A percentile compares a stretch with the other conserved stretches of the same genome.
Conservation (phyloP, 2,329 filamentous ascomycete species). For the Alternaria novae-zelandiae region DNA sequence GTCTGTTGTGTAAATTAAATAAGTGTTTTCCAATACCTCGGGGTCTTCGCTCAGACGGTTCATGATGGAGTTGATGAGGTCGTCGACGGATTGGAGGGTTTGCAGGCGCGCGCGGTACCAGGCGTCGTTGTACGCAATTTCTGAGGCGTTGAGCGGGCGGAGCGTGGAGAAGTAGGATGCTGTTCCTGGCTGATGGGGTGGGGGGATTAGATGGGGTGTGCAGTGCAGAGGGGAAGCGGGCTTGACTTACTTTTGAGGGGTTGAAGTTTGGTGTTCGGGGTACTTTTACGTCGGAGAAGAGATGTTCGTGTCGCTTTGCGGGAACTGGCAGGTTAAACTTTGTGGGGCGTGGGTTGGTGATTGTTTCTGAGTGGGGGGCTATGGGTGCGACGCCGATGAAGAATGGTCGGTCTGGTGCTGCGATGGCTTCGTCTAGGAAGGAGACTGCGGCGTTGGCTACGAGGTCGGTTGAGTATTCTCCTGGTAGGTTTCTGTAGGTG, state of each 20-base stretch:
- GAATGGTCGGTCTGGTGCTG: constrained; percentile 62
- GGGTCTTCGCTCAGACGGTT: constrained; percentile 48
- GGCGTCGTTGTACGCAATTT: constrained; percentile 60
- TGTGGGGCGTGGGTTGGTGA: background rate
- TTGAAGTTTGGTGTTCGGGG: constrained; percentile 72
- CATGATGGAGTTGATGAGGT: constrained; percentile 58
- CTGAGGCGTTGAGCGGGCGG: constrained; percentile 52
- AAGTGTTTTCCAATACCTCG: constrained; percentile 56
- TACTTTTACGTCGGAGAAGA: constrained; percentile 66
- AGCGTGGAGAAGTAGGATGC: constrained; percentile 29
- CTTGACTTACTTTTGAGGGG: constrained; percentile 53
- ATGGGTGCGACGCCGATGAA: constrained; percentile 71
- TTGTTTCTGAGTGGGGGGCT: constrained; percentile 62
- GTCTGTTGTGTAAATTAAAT: constrained; percentile 51
- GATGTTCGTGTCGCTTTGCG: constrained; percentile 64
- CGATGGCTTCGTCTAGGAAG: constrained; percentile 67
- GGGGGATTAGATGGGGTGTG: background rate
- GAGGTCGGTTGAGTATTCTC: constrained; percentile 65
- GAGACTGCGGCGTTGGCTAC: constrained; percentile 64
- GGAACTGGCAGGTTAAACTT: constrained; percentile 63
- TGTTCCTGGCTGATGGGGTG: constrained; percentile 14
- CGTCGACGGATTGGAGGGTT: constrained; percentile 61
- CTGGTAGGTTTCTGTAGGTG: constrained; percentile 61
- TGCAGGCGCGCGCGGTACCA: constrained; percentile 60
- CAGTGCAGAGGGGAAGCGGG: background rate